These are phyloP conservation scores for Paramyrothecium sp. DNA, from an alignment of 2,329 filamentous ascomycete genomes.

Conservation along the genomic window DNA sequence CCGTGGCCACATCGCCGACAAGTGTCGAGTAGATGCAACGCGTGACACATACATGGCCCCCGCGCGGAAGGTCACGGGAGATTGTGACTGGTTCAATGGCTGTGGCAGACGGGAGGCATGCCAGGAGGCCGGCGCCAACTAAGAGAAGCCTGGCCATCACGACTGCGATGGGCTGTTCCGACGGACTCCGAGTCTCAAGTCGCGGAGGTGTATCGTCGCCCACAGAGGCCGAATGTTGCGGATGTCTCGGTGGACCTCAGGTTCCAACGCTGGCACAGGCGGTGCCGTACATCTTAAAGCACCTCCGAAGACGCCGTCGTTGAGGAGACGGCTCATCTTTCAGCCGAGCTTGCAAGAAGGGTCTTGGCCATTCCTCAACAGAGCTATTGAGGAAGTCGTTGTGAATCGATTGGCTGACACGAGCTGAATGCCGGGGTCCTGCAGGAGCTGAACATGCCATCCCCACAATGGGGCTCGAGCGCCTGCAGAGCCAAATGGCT, in stretches of 20 bases:
- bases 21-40: slow-evolving; percentile 16
- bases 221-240: not conserved
- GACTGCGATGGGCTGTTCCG: too few relatives aligned
- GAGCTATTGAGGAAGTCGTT: too few relatives aligned
- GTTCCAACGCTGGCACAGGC: not conserved
- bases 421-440: not conserved
- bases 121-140: not conserved
- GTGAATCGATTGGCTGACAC: too few relatives aligned
- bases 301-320: not conserved
- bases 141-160: too few relatives aligned
- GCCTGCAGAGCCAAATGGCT: too few relatives aligned
- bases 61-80: slow-evolving; percentile 5
- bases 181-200: too few relatives aligned
- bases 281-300: not conserved
- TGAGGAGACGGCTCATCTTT: not conserved
- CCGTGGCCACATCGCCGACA: slow-evolving; percentile 14
- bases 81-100: slow-evolving; percentile 17
- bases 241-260: too few relatives aligned
- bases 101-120: slow-evolving; percentile 3
- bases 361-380: too few relatives aligned
- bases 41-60: slow-evolving; percentile 16
- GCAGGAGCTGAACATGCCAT: not conserved
- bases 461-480: too few relatives aligned
- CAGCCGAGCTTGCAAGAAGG: not conserved
- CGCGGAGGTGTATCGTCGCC: too few relatives aligned